phyloP scores from a whole-genome alignment of 2,329 filamentous ascomycete species.

The Phialophora verrucosa region DNA sequence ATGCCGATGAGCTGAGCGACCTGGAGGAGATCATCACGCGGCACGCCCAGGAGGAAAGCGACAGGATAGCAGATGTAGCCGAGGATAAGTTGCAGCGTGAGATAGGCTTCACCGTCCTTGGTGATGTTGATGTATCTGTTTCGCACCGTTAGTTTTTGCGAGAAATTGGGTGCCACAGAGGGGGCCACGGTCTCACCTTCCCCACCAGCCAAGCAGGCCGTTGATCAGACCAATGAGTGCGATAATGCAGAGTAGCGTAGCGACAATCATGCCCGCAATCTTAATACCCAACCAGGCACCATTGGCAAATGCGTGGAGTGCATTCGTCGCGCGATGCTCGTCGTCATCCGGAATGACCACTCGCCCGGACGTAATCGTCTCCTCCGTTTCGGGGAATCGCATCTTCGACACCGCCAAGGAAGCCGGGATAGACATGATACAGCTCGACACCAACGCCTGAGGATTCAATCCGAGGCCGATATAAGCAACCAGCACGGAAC shows the following conservation, averaged over 20 bases:
- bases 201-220: conserved; percentile 82
- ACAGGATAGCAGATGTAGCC: conserved; percentile 80
- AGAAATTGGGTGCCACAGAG: not conserved
- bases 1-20: conserved; percentile 80
- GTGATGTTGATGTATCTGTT: conserved; percentile 72
- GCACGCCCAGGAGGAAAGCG: conserved; percentile 80
- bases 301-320: conserved; percentile 82
- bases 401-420: conserved; percentile 89
- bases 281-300: conserved; percentile 86
- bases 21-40: conserved; percentile 69
- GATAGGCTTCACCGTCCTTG: conserved; percentile 57
- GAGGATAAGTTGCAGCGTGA: conserved; percentile 76
- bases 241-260: conserved; percentile 82
- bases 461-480: conserved; percentile 82
- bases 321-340: conserved; percentile 76
- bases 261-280: conserved; percentile 81
- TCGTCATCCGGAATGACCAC: conserved; percentile 81
- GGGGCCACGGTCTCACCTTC: conserved; percentile 70
- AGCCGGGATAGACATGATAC: conserved; percentile 94
- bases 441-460: conserved; percentile 85
- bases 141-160: not conserved
- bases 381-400: conserved; percentile 85
- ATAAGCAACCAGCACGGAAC: conserved; percentile 84
- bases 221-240: conserved; percentile 76
- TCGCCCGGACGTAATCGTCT: conserved; percentile 80